Conservation (phyloP, 116 monocot species). For the Cymodocea nodosa region DNA sequence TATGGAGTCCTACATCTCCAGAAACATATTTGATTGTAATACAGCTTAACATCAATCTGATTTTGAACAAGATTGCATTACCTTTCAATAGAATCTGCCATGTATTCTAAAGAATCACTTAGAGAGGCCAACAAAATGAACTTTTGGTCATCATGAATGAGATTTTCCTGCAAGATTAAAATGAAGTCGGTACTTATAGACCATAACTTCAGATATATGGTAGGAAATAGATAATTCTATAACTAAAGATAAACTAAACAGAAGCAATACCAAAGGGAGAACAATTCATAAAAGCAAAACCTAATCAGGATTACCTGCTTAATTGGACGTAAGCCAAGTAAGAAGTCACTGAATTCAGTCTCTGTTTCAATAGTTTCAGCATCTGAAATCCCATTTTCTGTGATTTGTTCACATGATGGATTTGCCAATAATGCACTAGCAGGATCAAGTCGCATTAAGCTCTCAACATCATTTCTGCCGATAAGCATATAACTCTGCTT, state of each 20-base stretch:
- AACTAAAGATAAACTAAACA: not conserved
- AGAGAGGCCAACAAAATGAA: constrained; percentile 91
- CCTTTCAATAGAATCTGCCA: constrained; percentile 96
- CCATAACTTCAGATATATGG: too few species aligned
- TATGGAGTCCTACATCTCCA: too few species aligned
- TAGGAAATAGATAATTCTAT: not conserved
- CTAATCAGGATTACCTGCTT: constrained; percentile 56
- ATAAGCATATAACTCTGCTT: constrained; percentile 96
- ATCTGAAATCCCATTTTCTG: constrained; percentile 39
- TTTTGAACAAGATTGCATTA: constrained; percentile 13
- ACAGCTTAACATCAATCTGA: not conserved
- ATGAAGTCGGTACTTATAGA: not conserved
- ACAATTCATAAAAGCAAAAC: not conserved
- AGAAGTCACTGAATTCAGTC: constrained; percentile 56
- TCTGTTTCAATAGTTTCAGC: constrained; percentile 62
- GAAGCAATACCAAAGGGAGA: not conserved
- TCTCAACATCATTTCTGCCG: constrained; percentile 86
- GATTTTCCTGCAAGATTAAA: constrained; percentile 67
- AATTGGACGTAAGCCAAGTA: constrained; percentile 69
- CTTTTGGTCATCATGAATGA: constrained; percentile 91
- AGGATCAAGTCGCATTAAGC: constrained; percentile 79
- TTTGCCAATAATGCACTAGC: constrained; percentile 61
- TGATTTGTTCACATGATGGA: constrained; percentile 17
- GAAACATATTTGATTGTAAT: too few species aligned
- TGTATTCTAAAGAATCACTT: constrained; percentile 94